Conservation (phyloP, 352 stramenopile genomes). For the Blastocystis sp. region DNA sequence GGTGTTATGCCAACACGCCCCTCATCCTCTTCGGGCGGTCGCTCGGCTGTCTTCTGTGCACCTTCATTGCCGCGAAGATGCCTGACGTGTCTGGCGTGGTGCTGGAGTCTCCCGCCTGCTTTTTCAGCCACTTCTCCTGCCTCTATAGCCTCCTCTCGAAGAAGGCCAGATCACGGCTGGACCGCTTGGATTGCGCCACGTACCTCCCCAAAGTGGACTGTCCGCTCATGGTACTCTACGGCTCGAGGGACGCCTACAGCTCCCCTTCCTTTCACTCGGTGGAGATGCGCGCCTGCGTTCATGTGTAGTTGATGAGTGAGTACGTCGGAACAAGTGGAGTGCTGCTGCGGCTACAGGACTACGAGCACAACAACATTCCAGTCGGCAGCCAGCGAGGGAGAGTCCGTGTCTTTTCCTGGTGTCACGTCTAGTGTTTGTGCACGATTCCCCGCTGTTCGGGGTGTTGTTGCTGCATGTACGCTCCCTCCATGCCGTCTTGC, state of each 20-base stretch:
- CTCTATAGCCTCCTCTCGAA: neutral
- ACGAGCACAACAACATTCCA: constrained; percentile 58
- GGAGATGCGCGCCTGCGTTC: neutral
- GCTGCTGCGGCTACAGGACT: neutral
- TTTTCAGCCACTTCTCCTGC: neutral
- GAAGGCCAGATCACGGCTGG: neutral
- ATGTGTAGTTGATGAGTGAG: neutral
- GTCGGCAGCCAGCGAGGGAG: neutral
- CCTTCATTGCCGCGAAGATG: constrained; percentile 14
- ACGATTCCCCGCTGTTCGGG: neutral
- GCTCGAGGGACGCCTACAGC: constrained; percentile 26
- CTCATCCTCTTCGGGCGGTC: constrained; percentile 51
- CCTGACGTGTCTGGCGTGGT: constrained; percentile 7
- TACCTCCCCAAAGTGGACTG: constrained; percentile 37
- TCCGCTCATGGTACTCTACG: constrained; percentile 40
- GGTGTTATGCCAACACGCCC: neutral
- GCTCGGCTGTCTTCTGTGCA: constrained; percentile 42
- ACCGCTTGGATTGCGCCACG: neutral
- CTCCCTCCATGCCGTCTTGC: neutral
- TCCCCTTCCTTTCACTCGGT: neutral
- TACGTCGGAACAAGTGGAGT: neutral
- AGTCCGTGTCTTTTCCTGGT: neutral
- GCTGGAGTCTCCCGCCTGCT: constrained; percentile 19
- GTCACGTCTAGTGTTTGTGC: constrained; percentile 1
- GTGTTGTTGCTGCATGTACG: neutral